Evolutionary conservation across 768 basidiomycete species (phyloP).

Genomic region (Artomyces pyxidatus): DNA sequence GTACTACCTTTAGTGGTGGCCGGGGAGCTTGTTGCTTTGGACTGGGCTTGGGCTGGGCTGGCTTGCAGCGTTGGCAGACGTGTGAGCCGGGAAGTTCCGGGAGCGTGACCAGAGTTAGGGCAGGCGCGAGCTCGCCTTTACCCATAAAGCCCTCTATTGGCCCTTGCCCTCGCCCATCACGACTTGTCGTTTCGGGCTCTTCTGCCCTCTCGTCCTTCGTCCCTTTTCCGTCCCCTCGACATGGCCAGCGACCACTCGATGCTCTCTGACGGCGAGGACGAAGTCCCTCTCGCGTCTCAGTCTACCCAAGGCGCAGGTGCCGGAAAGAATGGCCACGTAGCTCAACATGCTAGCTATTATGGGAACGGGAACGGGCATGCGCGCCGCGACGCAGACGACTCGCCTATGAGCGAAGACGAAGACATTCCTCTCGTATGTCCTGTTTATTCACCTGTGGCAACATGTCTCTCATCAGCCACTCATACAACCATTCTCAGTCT

Average conservation of each 20-base stretch:
- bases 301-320: slow-evolving; percentile 19
- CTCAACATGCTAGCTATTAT: slow-evolving; percentile 26
- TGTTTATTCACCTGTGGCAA: not conserved
- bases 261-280: slow-evolving; percentile 55
- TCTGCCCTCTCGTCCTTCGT: not conserved
- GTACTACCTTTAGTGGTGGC: not conserved
- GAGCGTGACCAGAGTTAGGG: slow-evolving; percentile 40
- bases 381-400: slow-evolving; percentile 32
- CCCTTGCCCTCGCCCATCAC: slow-evolving; percentile 12
- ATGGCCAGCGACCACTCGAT: slow-evolving; percentile 33
- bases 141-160: slow-evolving; percentile 11
- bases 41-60: not conserved
- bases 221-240: slow-evolving; percentile 1
- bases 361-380: slow-evolving; percentile 27
- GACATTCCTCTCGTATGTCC: slow-evolving; percentile 62
- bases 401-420: slow-evolving; percentile 60
- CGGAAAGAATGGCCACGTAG: slow-evolving; percentile 32
- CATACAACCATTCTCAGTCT: slow-evolving; percentile 34
- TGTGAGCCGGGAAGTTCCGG: not conserved
- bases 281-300: slow-evolving; percentile 37
- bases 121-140: slow-evolving; percentile 34
- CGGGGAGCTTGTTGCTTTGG: not conserved
- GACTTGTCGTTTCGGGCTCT: slow-evolving; percentile 1
- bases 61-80: not conserved
- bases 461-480: not conserved